These are phyloP conservation scores for Aspergillus olivimuriae DNA, from an alignment of 495 filamentous ascomycete genomes.

Conservation along the genomic window DNA sequence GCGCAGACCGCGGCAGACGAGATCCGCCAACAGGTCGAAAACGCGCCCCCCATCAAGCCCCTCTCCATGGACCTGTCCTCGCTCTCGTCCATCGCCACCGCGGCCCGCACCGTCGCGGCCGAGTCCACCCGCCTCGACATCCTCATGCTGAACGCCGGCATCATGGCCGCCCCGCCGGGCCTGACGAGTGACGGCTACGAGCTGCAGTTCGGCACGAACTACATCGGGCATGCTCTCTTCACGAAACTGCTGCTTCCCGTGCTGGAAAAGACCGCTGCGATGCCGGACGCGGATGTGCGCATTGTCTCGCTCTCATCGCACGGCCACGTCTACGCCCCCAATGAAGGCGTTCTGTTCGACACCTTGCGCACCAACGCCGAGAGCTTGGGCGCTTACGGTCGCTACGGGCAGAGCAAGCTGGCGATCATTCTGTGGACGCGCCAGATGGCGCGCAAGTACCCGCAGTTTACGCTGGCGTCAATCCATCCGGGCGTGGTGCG, in stretches of 20 bases:
- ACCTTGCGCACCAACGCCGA: not conserved
- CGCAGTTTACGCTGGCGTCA: constrained; percentile 25
- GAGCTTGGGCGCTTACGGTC: constrained; percentile 14
- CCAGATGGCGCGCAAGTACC: constrained; percentile 35
- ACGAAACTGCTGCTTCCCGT: constrained; percentile 45
- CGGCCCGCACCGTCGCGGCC: constrained; percentile 24
- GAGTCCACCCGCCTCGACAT: constrained; percentile 39
- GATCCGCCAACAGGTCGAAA: not conserved
- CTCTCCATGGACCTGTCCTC: constrained; percentile 27
- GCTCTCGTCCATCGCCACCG: constrained; percentile 26
- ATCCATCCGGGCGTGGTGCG: constrained; percentile 36
- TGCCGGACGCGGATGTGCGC: constrained; percentile 19
- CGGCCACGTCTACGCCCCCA: constrained; percentile 28
- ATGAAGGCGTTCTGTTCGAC: constrained; percentile 46
- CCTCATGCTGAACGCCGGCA: constrained; percentile 58
- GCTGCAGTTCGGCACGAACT: constrained; percentile 57
- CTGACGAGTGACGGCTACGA: constrained; percentile 54
- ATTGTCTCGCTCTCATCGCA: constrained; percentile 31
- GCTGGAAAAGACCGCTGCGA: constrained; percentile 31
- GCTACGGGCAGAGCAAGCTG: constrained; percentile 41
- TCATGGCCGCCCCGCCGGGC: constrained; percentile 44
- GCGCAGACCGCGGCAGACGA: not conserved
- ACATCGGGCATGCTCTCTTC: constrained; percentile 53
- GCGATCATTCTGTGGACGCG: constrained; percentile 40
- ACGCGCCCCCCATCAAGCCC: not conserved